These are phyloP conservation scores for Tarenaya hassleriana DNA, from an alignment of 345 rosid species.

Conservation along the genomic window DNA sequence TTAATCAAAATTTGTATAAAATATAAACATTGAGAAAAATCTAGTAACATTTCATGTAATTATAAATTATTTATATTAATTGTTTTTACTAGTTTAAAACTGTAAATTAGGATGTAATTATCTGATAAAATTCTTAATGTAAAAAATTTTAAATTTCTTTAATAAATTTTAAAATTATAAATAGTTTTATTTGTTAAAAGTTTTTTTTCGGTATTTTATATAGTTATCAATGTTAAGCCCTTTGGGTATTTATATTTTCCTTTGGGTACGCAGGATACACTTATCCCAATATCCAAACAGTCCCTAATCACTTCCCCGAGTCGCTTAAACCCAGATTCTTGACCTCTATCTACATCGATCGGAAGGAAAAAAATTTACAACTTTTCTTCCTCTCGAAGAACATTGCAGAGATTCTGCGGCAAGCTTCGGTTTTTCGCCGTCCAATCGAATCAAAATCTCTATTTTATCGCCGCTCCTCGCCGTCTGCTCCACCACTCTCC, in stretches of 20 bases:
- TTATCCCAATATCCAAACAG: constrained; percentile 14
- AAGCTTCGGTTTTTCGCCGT: constrained; percentile 45
- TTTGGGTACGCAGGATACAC: not conserved
- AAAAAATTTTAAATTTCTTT: too few relatives aligned
- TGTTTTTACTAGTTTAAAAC: too few relatives aligned
- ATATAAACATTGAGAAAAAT: too few relatives aligned
- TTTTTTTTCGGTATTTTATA: not conserved
- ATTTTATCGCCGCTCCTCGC: constrained; percentile 20
- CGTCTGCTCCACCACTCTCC: constrained; percentile 39
- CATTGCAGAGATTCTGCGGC: constrained; percentile 64
- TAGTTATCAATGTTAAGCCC: not conserved
- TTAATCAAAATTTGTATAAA: too few relatives aligned
- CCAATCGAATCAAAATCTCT: constrained; percentile 28
- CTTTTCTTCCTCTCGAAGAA: constrained; percentile 17
- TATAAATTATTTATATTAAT: too few relatives aligned
- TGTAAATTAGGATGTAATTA: too few relatives aligned
- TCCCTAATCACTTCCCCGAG: not conserved
- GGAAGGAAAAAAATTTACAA: not conserved
- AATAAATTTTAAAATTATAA: too few relatives aligned
- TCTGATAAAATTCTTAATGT: not conserved
- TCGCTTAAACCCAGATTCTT: not conserved
- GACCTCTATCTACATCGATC: not conserved
- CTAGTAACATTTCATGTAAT: too few relatives aligned
- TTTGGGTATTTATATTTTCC: not conserved
- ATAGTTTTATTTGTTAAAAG: constrained; percentile 2